Base-by-base conservation (phyloP, 768 basidiomycete genomes). In the Tylopilus rubrobrunneus region DNA sequence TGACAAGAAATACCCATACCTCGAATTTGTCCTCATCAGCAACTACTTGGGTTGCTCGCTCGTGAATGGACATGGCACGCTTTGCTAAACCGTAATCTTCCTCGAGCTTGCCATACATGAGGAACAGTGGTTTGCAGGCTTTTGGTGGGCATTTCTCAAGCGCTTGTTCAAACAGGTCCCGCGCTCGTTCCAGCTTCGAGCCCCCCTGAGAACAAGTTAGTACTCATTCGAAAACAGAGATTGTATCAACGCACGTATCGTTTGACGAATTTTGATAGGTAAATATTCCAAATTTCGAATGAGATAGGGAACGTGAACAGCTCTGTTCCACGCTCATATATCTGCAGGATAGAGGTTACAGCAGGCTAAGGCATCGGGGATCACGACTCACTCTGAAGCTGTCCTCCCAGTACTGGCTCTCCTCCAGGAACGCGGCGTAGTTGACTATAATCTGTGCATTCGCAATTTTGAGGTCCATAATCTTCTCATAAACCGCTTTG, bases 221-320 rank as follows among this genome's bases (percentile, higher is more conserved):
- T 6, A 47, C 36, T 40, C 36, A 28, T 42, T 44, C 27, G 33
- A 12, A 21, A 31, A 11, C n/a, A 45, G 27, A 27, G 15, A 57
- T 37, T 39, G 42, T 55, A 21, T 43, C 43, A 7, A 79, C 89
- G 67, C 62, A 95, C 92, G 72, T 95, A 98, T 73, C 97, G 89
- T 71, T 92, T 94, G 55, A 95, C 82, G 68, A 99, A 99, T 72
- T 98, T 98, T 42, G 92, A 87, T 19, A 99, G 74, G 70, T 98
- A 99, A 49, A 97, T 97, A 69, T 99, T 98, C 96, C 97, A 98
- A 58, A 99, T 86, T 72, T 99, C 97, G 70, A 98, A 98, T 4
- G 93, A 95, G 56, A 98, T 85, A 0, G 97, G 97, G 78, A 92
- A 98, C 9, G 95, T 96, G 76, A 98, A 98, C 29, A 98, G 75